Conservation (phyloP, 228 moss, liverwort and hornwort genomes). For the Sphagnum fallax region DNA sequence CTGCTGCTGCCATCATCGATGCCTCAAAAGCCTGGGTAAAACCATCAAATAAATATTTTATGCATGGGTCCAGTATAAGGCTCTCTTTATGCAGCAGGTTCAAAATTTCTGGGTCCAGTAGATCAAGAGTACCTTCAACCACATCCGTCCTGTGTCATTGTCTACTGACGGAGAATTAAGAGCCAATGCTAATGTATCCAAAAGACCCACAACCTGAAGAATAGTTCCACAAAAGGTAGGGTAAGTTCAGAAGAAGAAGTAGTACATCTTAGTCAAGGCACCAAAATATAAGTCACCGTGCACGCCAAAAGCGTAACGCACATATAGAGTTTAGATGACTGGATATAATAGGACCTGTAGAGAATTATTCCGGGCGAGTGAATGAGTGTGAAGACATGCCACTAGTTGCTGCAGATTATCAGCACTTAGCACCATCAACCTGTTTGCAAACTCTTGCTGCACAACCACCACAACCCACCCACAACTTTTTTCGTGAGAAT, state of each 20-base stretch:
- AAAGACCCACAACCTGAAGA: slow-evolving; percentile 69
- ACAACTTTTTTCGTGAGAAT: neutral
- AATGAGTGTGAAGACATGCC: slow-evolving; percentile 61
- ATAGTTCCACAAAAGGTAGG: neutral
- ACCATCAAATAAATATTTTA: no score
- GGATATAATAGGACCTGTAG: slow-evolving; percentile 47
- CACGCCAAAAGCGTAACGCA: no score
- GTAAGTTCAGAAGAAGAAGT: neutral
- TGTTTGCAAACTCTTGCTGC: slow-evolving; percentile 86
- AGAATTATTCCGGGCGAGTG: slow-evolving; percentile 37
- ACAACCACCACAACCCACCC: slow-evolving; percentile 17
- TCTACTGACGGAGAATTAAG: slow-evolving; percentile 59
- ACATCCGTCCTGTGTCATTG: slow-evolving; percentile 60
- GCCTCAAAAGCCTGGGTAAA: slow-evolving; percentile 60
- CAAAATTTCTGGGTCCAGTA: no score
- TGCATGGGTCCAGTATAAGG: no score
- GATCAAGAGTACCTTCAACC: slow-evolving; percentile 55
- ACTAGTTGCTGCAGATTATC: slow-evolving; percentile 78
- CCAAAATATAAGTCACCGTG: no score
- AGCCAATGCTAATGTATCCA: slow-evolving; percentile 66
- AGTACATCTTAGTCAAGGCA: no score
- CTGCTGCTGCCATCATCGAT: slow-evolving; percentile 68
- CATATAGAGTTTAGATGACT: no score
- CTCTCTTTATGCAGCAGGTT: no score
- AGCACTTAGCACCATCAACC: slow-evolving; percentile 55